Base-by-base conservation (phyloP, 306 rosid genomes). In the Sicyos edulis region DNA sequence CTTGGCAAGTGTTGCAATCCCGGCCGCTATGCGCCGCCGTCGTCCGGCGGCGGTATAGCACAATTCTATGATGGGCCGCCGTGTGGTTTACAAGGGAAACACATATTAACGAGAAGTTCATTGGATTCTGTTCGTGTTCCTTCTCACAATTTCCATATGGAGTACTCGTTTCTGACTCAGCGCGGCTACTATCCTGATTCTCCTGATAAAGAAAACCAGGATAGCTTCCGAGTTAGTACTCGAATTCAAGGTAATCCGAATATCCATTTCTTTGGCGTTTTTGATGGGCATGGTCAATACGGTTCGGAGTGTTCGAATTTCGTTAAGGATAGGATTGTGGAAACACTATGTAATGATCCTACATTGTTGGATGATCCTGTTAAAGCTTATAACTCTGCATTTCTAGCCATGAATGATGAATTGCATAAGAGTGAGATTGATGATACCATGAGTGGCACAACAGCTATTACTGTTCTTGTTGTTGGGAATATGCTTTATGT, bases 401-500 rank as follows among this genome's bases (percentile, higher is more conserved):
- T 95, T 78, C 67, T 75, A 15, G 81, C 79, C 1, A 82, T 88
- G 10, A 95, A 95, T 80, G 22, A 57, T 19, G 97, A 91, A 17
- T 79, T 95, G 66, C 89, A 78, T 73, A 58, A 75, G 74, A 85
- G 82, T 72, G 91, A 76, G 34, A 85, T 95, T 73, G 96, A 95
- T 80, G 99, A 95, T 86, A 78, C 96, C 7, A 74, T 95, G 95
- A 95, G 99, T 70, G 99, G 99, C 16, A 95, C 99, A 32, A 95
- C 99, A 0, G 97, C 96, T 1, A 95, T 95, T 53, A 89, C 99
- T 0, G 99, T 85, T 70, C 91, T 95, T 62, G 85, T 91, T 19
- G 57, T 95, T 24, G 99, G 96, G 54, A 83, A 87, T 72, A 83
- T 78, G 7, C 87, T 95, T 65, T 89, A 72, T 24, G 92, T 95